phyloP scores from a whole-genome alignment of 805 yeast species.

The Jamesozyma jinghongensis region DNA sequence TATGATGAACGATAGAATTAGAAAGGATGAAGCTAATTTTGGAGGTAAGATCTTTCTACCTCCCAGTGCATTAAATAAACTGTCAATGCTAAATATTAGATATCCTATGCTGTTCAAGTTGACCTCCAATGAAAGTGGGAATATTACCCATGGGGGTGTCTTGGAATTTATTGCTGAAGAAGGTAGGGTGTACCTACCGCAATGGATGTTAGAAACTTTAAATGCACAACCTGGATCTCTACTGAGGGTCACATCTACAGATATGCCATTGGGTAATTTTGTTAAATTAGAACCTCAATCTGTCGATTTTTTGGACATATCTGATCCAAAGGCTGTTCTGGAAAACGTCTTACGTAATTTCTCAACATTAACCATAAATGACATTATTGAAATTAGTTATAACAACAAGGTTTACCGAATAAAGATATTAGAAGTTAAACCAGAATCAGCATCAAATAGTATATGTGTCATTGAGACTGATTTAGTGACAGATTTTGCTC shows the following conservation, averaged over 20 bases:
- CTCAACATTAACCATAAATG: constrained; percentile 76
- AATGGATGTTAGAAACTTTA: constrained; percentile 89
- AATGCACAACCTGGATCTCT: constrained; percentile 70
- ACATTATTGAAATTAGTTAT: constrained; percentile 75
- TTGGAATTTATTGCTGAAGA: constrained; percentile 95
- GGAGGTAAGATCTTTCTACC: constrained; percentile 97
- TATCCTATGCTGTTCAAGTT: constrained; percentile 94
- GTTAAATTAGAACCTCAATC: constrained; percentile 95
- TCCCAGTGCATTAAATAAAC: constrained; percentile 79
- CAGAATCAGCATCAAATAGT: constrained; percentile 54
- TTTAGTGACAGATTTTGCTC: constrained; percentile 94
- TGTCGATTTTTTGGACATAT: constrained; percentile 82
- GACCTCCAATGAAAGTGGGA: constrained; percentile 51
- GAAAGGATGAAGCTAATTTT: constrained; percentile 72
- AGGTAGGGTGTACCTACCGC: constrained; percentile 89
- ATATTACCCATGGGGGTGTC: constrained; percentile 83
- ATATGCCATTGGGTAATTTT: constrained; percentile 76
- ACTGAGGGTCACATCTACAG: constrained; percentile 63
- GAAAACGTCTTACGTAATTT: constrained; percentile 88
- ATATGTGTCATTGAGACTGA: constrained; percentile 96
- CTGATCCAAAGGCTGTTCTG: constrained; percentile 93
- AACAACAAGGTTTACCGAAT: constrained; percentile 72
- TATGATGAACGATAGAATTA: constrained; percentile 71
- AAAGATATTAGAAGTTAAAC: constrained; percentile 79
- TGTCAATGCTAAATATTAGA: constrained; percentile 83